These are phyloP conservation scores for Yamadazyma phyllophila DNA, from an alignment of 805 yeast genomes.

Conservation along the genomic window DNA sequence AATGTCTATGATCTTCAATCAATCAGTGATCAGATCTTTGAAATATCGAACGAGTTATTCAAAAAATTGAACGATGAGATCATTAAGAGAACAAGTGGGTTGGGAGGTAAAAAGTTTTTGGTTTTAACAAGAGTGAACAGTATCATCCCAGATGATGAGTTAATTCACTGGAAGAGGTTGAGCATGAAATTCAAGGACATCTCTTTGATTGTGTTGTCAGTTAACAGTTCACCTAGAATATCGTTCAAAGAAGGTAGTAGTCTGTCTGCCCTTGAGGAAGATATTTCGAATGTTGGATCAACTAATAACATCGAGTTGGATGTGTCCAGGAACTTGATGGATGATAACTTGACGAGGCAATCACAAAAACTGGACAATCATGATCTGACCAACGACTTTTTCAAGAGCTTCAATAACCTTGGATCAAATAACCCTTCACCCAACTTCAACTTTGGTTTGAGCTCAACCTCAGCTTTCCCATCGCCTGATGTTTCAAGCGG, in stretches of 20 bases:
- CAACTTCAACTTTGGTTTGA: slow-evolving; percentile 26
- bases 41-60: slow-evolving; percentile 49
- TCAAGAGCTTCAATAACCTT: slow-evolving; percentile 16
- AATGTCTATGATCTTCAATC: slow-evolving; percentile 33
- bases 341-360: background rate
- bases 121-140: slow-evolving; percentile 70
- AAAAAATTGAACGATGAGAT: slow-evolving; percentile 33
- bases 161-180: slow-evolving; percentile 73
- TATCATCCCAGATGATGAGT: slow-evolving; percentile 77
- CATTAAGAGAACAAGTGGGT: slow-evolving; percentile 28
- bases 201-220: slow-evolving; percentile 68
- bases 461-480: slow-evolving; percentile 30
- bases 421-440: slow-evolving; percentile 25
- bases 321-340: background rate
- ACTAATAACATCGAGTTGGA: background rate
- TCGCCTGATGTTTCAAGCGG: slow-evolving; percentile 21
- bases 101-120: slow-evolving; percentile 57
- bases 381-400: slow-evolving; percentile 16
- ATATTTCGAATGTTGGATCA: too few species aligned
- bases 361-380: background rate
- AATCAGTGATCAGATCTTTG: slow-evolving; percentile 68
- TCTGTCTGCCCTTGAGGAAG: background rate
- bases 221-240: slow-evolving; percentile 55
- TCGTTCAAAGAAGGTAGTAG: slow-evolving; percentile 21
- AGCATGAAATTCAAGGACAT: slow-evolving; percentile 57